Conservation (phyloP, 257 asterid genomes). For the Ballota nigra region DNA sequence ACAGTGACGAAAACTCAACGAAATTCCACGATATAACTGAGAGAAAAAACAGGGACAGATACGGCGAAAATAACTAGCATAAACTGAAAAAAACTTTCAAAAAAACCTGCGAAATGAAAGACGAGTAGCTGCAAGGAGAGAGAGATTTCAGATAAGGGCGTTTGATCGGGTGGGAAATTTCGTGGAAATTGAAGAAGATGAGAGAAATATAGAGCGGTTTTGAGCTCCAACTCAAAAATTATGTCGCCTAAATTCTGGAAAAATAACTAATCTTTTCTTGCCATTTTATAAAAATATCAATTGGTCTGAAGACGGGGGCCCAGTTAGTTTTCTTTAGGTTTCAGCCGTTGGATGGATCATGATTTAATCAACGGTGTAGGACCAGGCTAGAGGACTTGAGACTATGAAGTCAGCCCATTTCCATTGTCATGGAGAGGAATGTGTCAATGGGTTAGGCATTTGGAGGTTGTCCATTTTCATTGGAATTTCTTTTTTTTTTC, state of each 20-base stretch:
- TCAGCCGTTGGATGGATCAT: slow-evolving; percentile 25
- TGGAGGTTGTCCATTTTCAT: neutral
- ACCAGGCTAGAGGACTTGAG: neutral
- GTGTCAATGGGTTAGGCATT: neutral
- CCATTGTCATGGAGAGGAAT: neutral
- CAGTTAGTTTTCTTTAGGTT: slow-evolving; percentile 22
- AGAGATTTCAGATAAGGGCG: slow-evolving; percentile 14
- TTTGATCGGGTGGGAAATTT: slow-evolving; percentile 7
- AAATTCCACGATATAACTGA: slow-evolving; percentile 16
- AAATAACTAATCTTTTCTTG: slow-evolving; percentile 30
- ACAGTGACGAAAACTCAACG: slow-evolving; percentile 14
- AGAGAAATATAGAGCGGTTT: slow-evolving; percentile 34
- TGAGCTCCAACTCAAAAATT: slow-evolving; percentile 20
- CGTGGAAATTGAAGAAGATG: slow-evolving; percentile 5
- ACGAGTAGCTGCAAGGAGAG: neutral
- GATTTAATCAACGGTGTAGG: slow-evolving; percentile 31
- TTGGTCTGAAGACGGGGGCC: slow-evolving; percentile 31
- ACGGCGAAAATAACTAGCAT: neutral
- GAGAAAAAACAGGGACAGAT: slow-evolving; percentile 20
- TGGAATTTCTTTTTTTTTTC: neutral
- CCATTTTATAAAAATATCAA: slow-evolving; percentile 19
- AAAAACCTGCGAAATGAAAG: neutral
- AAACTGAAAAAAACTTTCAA: neutral
- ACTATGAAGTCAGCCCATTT: slow-evolving; percentile 22
- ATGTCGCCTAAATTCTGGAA: slow-evolving; percentile 24